Evolutionary conservation across 208 protist genomes (phyloP).

Genomic region (Crithidia thermophila): DNA sequence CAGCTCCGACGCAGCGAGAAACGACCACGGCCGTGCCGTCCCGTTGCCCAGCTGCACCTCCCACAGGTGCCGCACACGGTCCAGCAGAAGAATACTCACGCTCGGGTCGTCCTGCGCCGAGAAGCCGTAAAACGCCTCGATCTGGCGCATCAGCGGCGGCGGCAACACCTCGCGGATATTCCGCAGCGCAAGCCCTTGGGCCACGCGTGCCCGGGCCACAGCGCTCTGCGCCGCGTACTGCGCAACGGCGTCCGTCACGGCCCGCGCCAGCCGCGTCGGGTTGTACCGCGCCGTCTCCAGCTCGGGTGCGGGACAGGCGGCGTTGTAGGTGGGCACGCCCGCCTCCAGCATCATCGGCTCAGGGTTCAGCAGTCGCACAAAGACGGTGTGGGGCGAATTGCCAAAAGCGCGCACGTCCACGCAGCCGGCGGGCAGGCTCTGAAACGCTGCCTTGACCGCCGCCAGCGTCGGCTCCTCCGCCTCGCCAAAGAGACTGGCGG

Average conservation of each 20-base stretch:
- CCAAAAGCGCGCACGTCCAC: constrained; percentile 34
- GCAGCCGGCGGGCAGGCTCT: constrained; percentile 17
- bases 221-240: neutral
- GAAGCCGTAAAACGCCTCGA: constrained; percentile 39
- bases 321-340: constrained; percentile 15
- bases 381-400: constrained; percentile 20
- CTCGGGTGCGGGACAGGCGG: constrained; percentile 15
- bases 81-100: constrained; percentile 67
- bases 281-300: constrained; percentile 14
- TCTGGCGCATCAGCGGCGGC: constrained; percentile 34
- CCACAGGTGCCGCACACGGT: constrained; percentile 84
- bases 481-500: constrained; percentile 2
- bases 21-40: constrained; percentile 65
- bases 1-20: constrained; percentile 51
- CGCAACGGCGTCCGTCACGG: constrained; percentile 15
- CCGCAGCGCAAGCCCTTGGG: constrained; percentile 36
- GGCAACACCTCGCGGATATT: constrained; percentile 46
- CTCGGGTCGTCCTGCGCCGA: constrained; percentile 14
- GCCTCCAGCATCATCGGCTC: constrained; percentile 29
- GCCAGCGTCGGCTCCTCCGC: constrained; percentile 8
- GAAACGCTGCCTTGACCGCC: constrained; percentile 15
- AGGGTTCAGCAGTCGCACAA: constrained; percentile 33
- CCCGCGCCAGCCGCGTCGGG: constrained; percentile 9
- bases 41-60: constrained; percentile 62
- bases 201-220: constrained; percentile 5